Percentiles rank a stretch among this genome's conserved stretches.
These are phyloP conservation scores for Pulveroboletus sp. DNA, from an alignment of 768 basidiomycete species.

Conservation along the genomic window DNA sequence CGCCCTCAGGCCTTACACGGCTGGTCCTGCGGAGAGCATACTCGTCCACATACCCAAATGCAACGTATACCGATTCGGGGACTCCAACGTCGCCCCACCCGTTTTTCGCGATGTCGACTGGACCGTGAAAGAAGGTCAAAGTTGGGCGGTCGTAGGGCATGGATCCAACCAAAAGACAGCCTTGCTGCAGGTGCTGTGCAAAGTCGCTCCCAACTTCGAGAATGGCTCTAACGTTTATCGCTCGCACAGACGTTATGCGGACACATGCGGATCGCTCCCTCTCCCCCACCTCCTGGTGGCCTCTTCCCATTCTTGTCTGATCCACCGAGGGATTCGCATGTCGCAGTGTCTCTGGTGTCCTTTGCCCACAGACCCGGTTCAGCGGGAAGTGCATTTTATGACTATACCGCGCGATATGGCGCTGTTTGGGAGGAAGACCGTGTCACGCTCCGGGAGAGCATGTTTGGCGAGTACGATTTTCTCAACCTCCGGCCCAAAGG, in stretches of 20 bases:
- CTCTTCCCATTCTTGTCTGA: slow-evolving; percentile 71
- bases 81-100: slow-evolving; percentile 42
- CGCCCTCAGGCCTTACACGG: slow-evolving; percentile 4
- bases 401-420: slow-evolving; percentile 91
- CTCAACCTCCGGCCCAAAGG: slow-evolving; percentile 27
- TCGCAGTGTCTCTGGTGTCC: slow-evolving; percentile 54
- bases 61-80: slow-evolving; percentile 58
- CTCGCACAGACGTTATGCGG: slow-evolving; percentile 66
- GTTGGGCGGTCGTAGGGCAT: slow-evolving; percentile 73
- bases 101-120: slow-evolving; percentile 53
- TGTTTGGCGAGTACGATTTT: slow-evolving; percentile 52
- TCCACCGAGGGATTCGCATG: slow-evolving; percentile 43
- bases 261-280: slow-evolving; percentile 64
- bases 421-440: slow-evolving; percentile 82
- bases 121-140: slow-evolving; percentile 58
- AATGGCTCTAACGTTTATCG: background rate
- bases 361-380: slow-evolving; percentile 59
- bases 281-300: slow-evolving; percentile 57
- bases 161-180: slow-evolving; percentile 58
- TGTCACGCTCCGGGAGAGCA: slow-evolving; percentile 66
- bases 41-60: slow-evolving; percentile 44
- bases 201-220: no score
- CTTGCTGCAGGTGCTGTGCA: slow-evolving; percentile 54
- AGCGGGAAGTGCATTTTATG: slow-evolving; percentile 74
- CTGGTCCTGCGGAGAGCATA: background rate